Evolutionary conservation across 768 basidiomycete species (phyloP).

Genomic region (Hortiboletus campestris): DNA sequence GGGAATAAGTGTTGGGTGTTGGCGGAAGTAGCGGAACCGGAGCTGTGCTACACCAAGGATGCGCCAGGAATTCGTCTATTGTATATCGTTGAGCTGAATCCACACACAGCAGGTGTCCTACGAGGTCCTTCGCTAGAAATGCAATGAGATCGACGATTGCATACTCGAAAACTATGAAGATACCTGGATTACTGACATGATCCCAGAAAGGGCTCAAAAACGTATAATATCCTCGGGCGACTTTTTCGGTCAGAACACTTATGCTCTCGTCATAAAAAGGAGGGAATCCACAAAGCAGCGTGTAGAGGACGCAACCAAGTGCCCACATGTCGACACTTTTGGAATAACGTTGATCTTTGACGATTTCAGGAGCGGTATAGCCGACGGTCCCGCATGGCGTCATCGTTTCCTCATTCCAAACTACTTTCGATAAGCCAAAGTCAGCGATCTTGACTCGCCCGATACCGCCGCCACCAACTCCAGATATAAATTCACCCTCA

Average conservation of each 20-base stretch:
- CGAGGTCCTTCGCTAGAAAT: conserved; percentile 83
- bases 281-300: conserved; percentile 93
- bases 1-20: conserved; percentile 54
- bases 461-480: conserved; percentile 94
- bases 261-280: conserved; percentile 99
- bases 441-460: conserved; percentile 98
- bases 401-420: conserved; percentile 99
- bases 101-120: conserved; percentile 91
- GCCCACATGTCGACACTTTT: conserved; percentile 99
- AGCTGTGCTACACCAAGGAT: conserved; percentile 88
- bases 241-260: conserved; percentile 96
- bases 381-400: conserved; percentile 99
- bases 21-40: conserved; percentile 63
- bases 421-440: conserved; percentile 95
- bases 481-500: conserved; percentile 92
- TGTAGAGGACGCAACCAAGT: conserved; percentile 97
- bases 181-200: conserved; percentile 81
- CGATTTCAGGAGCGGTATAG: conserved; percentile 98
- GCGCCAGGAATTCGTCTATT: conserved; percentile 95
- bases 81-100: conserved; percentile 95
- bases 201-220: conserved; percentile 99
- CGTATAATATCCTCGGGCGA: conserved; percentile 95
- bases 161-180: conserved; percentile 11
- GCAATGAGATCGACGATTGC: conserved; percentile 10
- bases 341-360: conserved; percentile 96